Evolutionary conservation across 768 basidiomycete species (phyloP), one percentile per base, ranked within the genome.

Genomic region (Pleurotus pulmonarius): DNA sequence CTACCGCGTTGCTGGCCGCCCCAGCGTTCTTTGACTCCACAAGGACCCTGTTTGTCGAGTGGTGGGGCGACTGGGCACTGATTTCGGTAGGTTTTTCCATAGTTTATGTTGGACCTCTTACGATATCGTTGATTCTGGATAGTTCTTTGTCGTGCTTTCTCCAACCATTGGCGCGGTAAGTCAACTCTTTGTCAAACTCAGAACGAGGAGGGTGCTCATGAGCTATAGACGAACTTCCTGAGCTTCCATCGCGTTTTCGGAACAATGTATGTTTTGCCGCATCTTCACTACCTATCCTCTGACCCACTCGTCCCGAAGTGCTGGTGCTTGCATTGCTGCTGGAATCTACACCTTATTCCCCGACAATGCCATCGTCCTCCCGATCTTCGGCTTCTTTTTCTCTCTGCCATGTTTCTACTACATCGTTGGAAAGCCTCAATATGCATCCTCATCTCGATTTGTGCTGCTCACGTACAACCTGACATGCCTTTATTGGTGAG

Each of bases 391-490:
- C 0, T 91, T 94, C 67, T 73, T 94, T 61, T 93, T 90, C 66
- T 94, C 94, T 0, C 75, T 97, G 6, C 97, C 96, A 15, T 98
- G 96, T 69, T 98, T 96, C 73, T 94, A 91, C 70, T 87, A 85
- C 65, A 89, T 94, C 59, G 82, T 97, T 37, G 81, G 84, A 0
- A 85, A 83, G 58, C 93, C 94, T 0, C 75, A 85, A 61, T 89
- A 89, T 63, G 82, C 87, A 5, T 83, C 87, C 34, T 82, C 87
- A 0, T 86, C 86, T 5, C 80, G 92, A 37, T 93, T 94, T 69
- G 86, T 92, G 7, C 78, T 94, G 43, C 74, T 94, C 59, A 91
- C 92, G 5, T 92, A 97, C 69, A 98, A 97, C 64, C 70, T 98
- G 59, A 94, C 93, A 3, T 94, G 88, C 62, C 71, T 85, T 11